Conservation (phyloP, 2,329 filamentous ascomycete species). For the Apiospora sp. region DNA sequence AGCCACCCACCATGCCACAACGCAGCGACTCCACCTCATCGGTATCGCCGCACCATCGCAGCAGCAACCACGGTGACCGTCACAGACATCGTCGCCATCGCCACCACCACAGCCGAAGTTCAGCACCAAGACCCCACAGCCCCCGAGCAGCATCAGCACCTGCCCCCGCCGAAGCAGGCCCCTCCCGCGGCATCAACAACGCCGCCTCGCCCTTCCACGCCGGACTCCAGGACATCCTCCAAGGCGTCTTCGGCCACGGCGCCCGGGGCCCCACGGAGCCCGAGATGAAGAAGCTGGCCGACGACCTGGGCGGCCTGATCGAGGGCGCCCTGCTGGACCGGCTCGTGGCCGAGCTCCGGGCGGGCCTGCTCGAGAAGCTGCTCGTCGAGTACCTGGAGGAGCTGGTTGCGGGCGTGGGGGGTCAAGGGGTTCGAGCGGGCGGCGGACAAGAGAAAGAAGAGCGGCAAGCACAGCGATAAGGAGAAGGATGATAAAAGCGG, state of each 20-base stretch:
- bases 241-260: slow-evolving; percentile 23
- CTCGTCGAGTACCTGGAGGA: slow-evolving; percentile 26
- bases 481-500: not conserved
- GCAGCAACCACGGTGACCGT: not conserved
- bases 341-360: slow-evolving; percentile 24
- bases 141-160: not conserved
- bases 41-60: not conserved
- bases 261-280: slow-evolving; percentile 21
- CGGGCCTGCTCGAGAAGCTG: slow-evolving; percentile 25
- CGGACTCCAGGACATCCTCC: slow-evolving; percentile 26
- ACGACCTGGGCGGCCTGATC: slow-evolving; percentile 24
- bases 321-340: slow-evolving; percentile 20
- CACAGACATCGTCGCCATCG: not conserved
- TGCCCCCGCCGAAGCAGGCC: not conserved
- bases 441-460: not conserved
- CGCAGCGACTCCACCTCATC: not conserved
- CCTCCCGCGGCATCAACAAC: not conserved
- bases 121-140: not conserved
- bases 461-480: no score
- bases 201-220: slow-evolving; percentile 19
- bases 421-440: not conserved
- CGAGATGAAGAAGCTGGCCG: slow-evolving; percentile 19
- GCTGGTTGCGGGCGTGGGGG: slow-evolving; percentile 18
- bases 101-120: not conserved
- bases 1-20: not conserved